phyloP scores from a whole-genome alignment of 192 early-diverging fungal species.

The Funneliformis mosseae region DNA sequence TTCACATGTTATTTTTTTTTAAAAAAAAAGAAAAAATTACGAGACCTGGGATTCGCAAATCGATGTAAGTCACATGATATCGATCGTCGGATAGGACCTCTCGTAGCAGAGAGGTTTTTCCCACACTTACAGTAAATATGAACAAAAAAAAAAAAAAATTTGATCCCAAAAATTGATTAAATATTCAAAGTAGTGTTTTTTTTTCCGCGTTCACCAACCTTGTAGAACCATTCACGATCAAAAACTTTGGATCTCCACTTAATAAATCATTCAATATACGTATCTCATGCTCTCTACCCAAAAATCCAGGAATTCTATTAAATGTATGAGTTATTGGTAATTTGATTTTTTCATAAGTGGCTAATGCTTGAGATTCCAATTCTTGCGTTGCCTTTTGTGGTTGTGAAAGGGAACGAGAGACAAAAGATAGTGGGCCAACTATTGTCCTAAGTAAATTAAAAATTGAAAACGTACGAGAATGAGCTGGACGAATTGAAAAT shows the following conservation, averaged over 20 bases:
- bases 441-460: background rate
- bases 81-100: background rate
- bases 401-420: background rate
- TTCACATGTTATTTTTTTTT: background rate
- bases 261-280: background rate
- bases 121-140: background rate
- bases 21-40: background rate
- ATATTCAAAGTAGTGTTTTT: background rate
- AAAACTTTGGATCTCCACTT: background rate
- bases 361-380: background rate
- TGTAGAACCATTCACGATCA: background rate
- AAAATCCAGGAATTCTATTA: background rate
- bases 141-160: no score
- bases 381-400: background rate
- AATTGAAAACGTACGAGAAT: background rate
- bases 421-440: background rate
- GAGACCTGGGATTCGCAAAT: background rate
- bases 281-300: conserved; percentile 6
- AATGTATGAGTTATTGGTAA: conserved; percentile 1
- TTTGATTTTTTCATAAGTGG: conserved; percentile 16
- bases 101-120: background rate
- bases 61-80: conserved; percentile 17
- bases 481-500: background rate
- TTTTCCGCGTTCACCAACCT: background rate
- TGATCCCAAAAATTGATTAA: no score